phyloP scores from a whole-genome alignment of 768 basidiomycete species.

The Lentinula detonsa region DNA sequence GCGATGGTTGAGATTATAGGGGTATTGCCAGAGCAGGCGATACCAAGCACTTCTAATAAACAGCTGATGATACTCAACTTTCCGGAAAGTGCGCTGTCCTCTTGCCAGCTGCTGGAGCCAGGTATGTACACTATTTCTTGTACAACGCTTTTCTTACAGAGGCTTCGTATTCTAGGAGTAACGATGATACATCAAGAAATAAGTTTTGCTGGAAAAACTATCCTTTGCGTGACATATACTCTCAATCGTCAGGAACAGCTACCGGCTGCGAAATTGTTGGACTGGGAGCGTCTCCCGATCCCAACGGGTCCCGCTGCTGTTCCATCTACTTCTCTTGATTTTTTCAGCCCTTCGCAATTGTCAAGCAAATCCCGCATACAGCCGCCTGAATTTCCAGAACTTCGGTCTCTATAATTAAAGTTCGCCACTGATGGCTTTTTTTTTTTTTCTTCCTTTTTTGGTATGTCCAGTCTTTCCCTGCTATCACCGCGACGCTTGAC shows the following conservation, averaged over 20 bases:
- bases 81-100: constrained; percentile 60
- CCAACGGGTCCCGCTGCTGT: background rate
- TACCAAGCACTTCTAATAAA: constrained; percentile 21
- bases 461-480: too few species aligned
- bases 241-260: constrained; percentile 51
- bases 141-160: constrained; percentile 15
- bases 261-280: constrained; percentile 58
- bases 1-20: background rate
- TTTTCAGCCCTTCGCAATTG: background rate
- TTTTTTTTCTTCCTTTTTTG: too few species aligned
- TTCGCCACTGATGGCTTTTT: too few species aligned
- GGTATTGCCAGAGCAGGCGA: constrained; percentile 20
- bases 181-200: constrained; percentile 61
- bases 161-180: constrained; percentile 18
- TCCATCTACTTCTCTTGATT: background rate
- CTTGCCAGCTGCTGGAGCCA: constrained; percentile 67
- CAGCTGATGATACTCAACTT: background rate
- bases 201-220: constrained; percentile 53
- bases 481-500: too few species aligned
- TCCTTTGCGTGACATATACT: constrained; percentile 63
- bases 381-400: background rate
- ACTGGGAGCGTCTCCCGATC: constrained; percentile 9
- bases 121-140: constrained; percentile 35
- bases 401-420: background rate
- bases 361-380: too few species aligned